Evolutionary conservation across 345 rosid species (phyloP).

Genomic region (Aethionema arabicum): DNA sequence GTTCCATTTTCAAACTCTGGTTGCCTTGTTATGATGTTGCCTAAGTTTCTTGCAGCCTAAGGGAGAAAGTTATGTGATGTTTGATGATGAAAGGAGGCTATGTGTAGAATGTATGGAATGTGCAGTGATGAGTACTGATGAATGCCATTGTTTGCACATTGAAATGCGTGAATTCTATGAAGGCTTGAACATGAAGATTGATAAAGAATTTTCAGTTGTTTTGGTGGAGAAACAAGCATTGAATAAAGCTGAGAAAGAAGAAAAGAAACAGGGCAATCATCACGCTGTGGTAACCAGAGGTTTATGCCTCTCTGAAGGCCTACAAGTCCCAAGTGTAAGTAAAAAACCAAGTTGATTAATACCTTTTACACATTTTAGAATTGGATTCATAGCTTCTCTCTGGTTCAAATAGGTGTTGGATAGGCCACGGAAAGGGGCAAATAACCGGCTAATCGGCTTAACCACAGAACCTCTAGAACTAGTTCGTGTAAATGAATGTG

Average conservation of each 20-base stretch:
- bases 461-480: slow-evolving; percentile 63
- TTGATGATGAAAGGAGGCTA: slow-evolving; percentile 65
- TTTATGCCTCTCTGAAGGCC: not conserved
- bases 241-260: slow-evolving; percentile 68
- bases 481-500: slow-evolving; percentile 48
- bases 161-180: slow-evolving; percentile 74
- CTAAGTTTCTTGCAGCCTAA: slow-evolving; percentile 36
- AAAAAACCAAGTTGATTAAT: too few relatives aligned
- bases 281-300: too few relatives aligned
- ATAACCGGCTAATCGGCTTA: slow-evolving; percentile 45
- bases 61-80: slow-evolving; percentile 40
- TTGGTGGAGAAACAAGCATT: slow-evolving; percentile 75
- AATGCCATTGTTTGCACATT: slow-evolving; percentile 72
- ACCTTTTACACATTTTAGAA: too few relatives aligned
- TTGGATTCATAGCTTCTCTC: not conserved
- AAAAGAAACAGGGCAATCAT: slow-evolving; percentile 33
- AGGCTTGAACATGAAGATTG: slow-evolving; percentile 73
- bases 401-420: slow-evolving; percentile 23
- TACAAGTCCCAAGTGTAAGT: too few relatives aligned
- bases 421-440: slow-evolving; percentile 58
- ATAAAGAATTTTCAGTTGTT: slow-evolving; percentile 76
- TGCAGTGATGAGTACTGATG: slow-evolving; percentile 73
- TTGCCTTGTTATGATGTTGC: too few relatives aligned
- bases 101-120: slow-evolving; percentile 85
- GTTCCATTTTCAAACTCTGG: too few relatives aligned